These are phyloP conservation scores for Daldinia bambusicola DNA, from an alignment of 495 filamentous ascomycete genomes.

Conservation along the genomic window DNA sequence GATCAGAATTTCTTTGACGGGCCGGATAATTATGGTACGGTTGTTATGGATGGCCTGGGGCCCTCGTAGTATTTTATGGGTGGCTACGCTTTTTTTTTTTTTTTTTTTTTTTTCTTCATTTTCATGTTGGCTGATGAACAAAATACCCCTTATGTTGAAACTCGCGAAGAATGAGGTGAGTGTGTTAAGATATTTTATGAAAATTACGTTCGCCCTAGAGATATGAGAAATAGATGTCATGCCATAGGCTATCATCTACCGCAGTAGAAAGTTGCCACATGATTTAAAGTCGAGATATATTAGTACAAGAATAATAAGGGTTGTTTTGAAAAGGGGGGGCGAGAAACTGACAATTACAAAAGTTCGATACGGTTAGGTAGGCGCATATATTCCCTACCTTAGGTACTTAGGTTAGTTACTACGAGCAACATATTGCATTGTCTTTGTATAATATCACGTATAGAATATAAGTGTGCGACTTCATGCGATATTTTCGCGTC, in stretches of 20 bases:
- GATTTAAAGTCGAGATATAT: no score
- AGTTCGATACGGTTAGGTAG: neutral
- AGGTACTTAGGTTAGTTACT: no score
- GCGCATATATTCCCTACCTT: no score
- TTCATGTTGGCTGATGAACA: neutral
- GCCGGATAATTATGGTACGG: constrained; percentile 22
- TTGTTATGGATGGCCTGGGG: constrained; percentile 20
- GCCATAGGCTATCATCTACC: no score
- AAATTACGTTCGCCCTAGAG: no score
- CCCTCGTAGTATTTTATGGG: neutral
- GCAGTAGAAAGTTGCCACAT: no score
- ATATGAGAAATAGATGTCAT: no score
- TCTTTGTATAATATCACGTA: neutral
- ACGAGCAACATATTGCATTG: neutral
- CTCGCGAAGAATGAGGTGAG: neutral
- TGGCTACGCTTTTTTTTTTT: neutral
- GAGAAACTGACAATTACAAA: no score
- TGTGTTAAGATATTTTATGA: no score
- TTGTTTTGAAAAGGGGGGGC: no score
- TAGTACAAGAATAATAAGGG: no score
- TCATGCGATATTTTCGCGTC: constrained; percentile 14
- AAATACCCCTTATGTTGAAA: neutral
- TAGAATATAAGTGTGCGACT: neutral
- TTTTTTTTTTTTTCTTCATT: neutral
- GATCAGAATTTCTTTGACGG: constrained; percentile 42